A percentile compares a stretch with the other conserved stretches of the same genome.
These are phyloP conservation scores for Hyaloraphidium curvatum DNA, from an alignment of 192 early-diverging fungal species.

Conservation along the genomic window DNA sequence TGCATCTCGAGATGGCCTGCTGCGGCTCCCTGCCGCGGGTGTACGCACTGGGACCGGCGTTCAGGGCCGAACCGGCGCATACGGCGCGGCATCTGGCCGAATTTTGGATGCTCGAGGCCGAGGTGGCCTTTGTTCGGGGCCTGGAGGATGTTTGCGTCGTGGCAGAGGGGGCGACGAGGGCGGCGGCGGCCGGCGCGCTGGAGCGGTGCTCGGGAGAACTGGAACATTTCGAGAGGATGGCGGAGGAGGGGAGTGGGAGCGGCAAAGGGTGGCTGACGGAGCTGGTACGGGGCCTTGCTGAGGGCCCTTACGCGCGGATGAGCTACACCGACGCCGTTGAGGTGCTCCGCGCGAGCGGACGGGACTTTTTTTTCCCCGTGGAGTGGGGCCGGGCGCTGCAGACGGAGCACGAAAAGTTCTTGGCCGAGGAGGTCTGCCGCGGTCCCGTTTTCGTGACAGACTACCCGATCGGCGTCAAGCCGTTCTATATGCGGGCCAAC, in stretches of 20 bases:
- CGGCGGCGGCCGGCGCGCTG: neutral
- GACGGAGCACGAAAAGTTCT: slow-evolving; percentile 69
- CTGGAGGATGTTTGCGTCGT: slow-evolving; percentile 18
- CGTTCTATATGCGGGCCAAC: slow-evolving; percentile 60
- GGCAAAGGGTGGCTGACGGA: too few species aligned
- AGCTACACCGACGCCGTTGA: slow-evolving; percentile 64
- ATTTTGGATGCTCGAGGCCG: slow-evolving; percentile 90
- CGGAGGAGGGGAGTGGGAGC: neutral
- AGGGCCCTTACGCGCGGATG: slow-evolving; percentile 37
- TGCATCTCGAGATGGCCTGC: slow-evolving; percentile 51
- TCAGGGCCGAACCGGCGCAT: slow-evolving; percentile 64
- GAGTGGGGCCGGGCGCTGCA: slow-evolving; percentile 56
- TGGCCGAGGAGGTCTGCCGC: slow-evolving; percentile 40
- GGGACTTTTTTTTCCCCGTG: slow-evolving; percentile 37
- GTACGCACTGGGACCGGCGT: slow-evolving; percentile 62
- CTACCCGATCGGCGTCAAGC: slow-evolving; percentile 58
- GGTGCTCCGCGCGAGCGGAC: slow-evolving; percentile 31
- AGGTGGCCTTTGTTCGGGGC: slow-evolving; percentile 48
- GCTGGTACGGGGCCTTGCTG: slow-evolving; percentile 8
- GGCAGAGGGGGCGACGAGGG: neutral
- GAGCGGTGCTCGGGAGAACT: neutral
- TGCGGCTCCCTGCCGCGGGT: slow-evolving; percentile 48
- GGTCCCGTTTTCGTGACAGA: slow-evolving; percentile 80
- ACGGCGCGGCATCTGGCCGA: slow-evolving; percentile 73
- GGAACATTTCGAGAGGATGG: neutral